Conservation (phyloP, 31 red algal genomes). For the Asparagopsis taxiformis region DNA sequence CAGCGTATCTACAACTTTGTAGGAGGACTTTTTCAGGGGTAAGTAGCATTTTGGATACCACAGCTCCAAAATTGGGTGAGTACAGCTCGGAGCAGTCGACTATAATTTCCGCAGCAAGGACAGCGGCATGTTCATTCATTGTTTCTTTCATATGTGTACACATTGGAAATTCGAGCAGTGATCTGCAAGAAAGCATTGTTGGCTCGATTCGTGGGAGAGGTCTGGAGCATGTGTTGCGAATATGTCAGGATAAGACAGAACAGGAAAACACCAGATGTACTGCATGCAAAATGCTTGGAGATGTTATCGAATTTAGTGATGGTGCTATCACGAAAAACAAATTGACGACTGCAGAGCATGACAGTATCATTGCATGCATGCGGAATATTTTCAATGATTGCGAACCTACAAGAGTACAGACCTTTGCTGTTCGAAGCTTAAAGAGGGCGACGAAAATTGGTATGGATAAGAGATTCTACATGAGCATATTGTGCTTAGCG, state of each 20-base stretch:
- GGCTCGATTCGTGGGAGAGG: not conserved
- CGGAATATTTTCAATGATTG: not conserved
- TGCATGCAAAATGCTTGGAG: not conserved
- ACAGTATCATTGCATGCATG: not conserved
- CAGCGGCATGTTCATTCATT: not conserved
- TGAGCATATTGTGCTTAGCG: not conserved
- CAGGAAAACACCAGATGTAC: not conserved
- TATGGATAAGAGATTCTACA: not conserved
- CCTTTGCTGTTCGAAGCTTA: not conserved
- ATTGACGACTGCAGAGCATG: not conserved
- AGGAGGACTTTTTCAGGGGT: not conserved
- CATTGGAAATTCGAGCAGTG: not conserved
- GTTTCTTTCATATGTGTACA: not conserved
- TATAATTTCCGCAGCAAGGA: not conserved
- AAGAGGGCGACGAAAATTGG: not conserved
- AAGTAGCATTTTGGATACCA: not conserved
- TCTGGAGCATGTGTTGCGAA: not conserved
- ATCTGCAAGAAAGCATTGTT: not conserved
- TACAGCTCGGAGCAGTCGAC: not conserved
- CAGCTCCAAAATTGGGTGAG: not conserved
- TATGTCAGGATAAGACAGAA: not conserved
- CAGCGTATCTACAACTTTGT: not conserved
- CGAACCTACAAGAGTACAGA: not conserved
- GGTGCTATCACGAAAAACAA: not conserved
- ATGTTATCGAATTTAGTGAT: not conserved